A percentile compares a stretch with the other conserved stretches of the same genome.
Conservation (phyloP, 2,329 filamentous ascomycete genomes). For the Curvularia spicifera region DNA sequence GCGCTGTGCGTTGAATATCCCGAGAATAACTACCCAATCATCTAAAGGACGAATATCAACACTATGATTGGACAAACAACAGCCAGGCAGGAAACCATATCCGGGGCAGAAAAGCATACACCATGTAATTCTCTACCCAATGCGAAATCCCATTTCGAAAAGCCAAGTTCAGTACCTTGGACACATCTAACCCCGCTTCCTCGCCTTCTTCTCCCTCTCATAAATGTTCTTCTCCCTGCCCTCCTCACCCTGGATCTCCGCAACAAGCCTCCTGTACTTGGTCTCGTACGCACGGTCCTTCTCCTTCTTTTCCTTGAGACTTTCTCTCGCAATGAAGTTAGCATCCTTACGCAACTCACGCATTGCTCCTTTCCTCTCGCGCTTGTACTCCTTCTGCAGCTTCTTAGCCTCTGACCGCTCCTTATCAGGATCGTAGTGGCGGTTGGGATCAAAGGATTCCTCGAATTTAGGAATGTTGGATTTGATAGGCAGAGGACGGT, state of each 20-base stretch:
- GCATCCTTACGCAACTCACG: conserved; percentile 94
- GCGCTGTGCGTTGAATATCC: background rate
- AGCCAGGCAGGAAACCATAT: background rate
- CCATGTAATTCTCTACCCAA: background rate
- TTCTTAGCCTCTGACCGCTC: conserved; percentile 86
- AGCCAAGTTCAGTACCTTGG: background rate
- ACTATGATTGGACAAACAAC: background rate
- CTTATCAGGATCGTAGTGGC: conserved; percentile 95
- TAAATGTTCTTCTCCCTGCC: conserved; percentile 86
- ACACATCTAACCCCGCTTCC: conserved; percentile 57
- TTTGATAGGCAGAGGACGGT: conserved; percentile 87
- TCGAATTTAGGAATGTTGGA: conserved; percentile 92
- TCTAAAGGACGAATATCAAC: background rate
- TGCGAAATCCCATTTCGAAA: background rate
- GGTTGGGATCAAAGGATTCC: conserved; percentile 89
- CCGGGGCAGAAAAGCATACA: background rate
- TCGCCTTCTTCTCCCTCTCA: conserved; percentile 79
- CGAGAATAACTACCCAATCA: background rate
- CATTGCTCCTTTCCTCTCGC: conserved; percentile 92
- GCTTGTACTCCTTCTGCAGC: conserved; percentile 88
- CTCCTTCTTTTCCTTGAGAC: conserved; percentile 89
- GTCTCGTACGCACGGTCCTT: conserved; percentile 92
- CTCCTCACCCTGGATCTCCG: conserved; percentile 95
- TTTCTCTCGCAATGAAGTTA: conserved; percentile 90
- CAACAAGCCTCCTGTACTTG: conserved; percentile 90